These are phyloP conservation scores for Lanmaoa pseudosensibilis DNA, from an alignment of 768 basidiomycete genomes.

Conservation along the genomic window DNA sequence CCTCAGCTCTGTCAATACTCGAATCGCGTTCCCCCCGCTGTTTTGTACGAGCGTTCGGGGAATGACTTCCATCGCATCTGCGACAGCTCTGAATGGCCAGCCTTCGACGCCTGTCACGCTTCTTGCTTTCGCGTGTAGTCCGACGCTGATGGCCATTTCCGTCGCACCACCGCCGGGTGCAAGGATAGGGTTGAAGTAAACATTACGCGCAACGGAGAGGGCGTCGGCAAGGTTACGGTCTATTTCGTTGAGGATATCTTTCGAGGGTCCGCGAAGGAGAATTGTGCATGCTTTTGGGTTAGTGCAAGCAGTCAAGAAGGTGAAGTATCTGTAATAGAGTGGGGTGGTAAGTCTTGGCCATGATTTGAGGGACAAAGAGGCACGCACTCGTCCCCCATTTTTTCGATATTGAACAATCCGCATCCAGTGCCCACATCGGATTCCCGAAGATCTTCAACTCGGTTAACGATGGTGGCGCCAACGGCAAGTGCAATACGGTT, in stretches of 20 bases:
- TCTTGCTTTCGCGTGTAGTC: constrained; percentile 75
- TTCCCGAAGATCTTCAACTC: constrained; percentile 91
- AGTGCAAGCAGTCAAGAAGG: constrained; percentile 91
- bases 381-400: constrained; percentile 89
- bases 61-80: constrained; percentile 97
- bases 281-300: constrained; percentile 97
- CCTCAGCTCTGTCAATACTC: constrained; percentile 89
- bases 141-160: constrained; percentile 96
- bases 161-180: constrained; percentile 96
- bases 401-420: constrained; percentile 95
- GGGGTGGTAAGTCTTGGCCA: background rate
- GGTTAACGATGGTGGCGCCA: constrained; percentile 96
- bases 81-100: constrained; percentile 89
- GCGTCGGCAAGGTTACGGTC: constrained; percentile 97
- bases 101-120: constrained; percentile 85
- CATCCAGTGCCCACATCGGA: constrained; percentile 90
- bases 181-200: constrained; percentile 92
- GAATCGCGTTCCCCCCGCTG: constrained; percentile 90
- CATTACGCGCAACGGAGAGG: constrained; percentile 96
- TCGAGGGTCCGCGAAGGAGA: constrained; percentile 94
- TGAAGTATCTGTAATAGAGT: constrained; percentile 73
- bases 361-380: background rate
- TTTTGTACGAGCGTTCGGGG: constrained; percentile 95
- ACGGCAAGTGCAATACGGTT: constrained; percentile 96
- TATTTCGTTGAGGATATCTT: constrained; percentile 97